Conservation (phyloP, 176 grass and related monocot species). For the Chrysopogon serrulatus region DNA sequence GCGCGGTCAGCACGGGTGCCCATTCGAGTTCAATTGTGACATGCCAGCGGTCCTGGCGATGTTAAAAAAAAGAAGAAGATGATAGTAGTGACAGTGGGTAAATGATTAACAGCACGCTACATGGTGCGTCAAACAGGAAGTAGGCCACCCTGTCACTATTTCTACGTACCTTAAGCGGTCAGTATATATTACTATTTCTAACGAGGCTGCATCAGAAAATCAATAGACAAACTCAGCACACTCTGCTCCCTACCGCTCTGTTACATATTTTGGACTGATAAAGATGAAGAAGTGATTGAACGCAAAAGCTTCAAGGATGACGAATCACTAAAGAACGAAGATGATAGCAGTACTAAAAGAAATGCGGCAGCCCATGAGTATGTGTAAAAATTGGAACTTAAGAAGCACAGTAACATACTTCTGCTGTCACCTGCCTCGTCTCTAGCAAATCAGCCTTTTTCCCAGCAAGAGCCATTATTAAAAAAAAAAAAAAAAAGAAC, state of each 20-base stretch:
- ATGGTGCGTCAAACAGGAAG: too few relatives aligned
- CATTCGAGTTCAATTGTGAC: too few relatives aligned
- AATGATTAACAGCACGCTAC: too few relatives aligned
- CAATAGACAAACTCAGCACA: background rate
- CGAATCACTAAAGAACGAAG: background rate
- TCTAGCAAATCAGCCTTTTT: slow-evolving; percentile 92
- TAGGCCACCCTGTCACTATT: background rate
- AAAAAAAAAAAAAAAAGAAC: background rate
- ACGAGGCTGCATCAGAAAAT: background rate
- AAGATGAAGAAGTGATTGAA: background rate
- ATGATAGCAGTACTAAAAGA: background rate
- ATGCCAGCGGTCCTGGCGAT: too few relatives aligned
- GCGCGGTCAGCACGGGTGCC: too few relatives aligned
- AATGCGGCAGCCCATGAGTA: background rate
- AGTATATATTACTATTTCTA: background rate
- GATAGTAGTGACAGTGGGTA: too few relatives aligned
- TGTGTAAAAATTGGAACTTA: background rate
- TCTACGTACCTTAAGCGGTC: background rate
- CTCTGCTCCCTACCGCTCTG: background rate
- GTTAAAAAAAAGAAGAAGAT: too few relatives aligned
- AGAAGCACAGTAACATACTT: slow-evolving; percentile 43
- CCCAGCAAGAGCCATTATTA: slow-evolving; percentile 84
- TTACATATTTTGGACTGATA: background rate
- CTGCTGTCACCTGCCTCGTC: slow-evolving; percentile 57
- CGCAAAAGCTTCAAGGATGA: background rate